Base-by-base conservation (phyloP, 1,284 basidiomycete species). In the Trametes versicolor region DNA sequence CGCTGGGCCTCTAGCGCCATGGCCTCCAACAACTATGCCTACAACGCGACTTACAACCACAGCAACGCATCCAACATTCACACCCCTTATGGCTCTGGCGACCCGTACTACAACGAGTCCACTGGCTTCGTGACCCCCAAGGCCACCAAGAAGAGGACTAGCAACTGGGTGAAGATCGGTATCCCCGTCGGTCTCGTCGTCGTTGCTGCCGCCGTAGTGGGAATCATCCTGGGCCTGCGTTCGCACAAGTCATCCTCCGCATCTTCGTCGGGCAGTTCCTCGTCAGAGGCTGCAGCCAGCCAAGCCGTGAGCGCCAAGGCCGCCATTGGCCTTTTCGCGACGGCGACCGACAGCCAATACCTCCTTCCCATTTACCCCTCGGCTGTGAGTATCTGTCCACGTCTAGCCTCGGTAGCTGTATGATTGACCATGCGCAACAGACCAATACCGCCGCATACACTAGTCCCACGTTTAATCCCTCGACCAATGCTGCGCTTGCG, bases 361-460 rank as follows among this genome's bases (percentile, higher is more conserved):
- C 87, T 92, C 81, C 85, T 95, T 65, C 96, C 96, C 6, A 76
- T 96, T n/a, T 98, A 95, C 76, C 94, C 93, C 32, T 89, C 93
- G 19, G 92, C 92, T 19, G 93, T 96, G 68, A 80, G 93, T 85
- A 62, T 62, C 8, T 43, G 6, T 32, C 17, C 2, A 12, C 5
- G 6, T 32, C 17, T 12, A 13, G n/a, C 23, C 19, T 21, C 58
- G 47, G 48, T 10, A 15, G 3, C 23, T 43, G 12, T n/a, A 34
- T 9, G 25, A 25, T 23, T 21, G 8, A 36, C 50, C 13, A 34
- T 37, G 49, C 45, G 45, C 41, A 41, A 55, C 56, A 96, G 91
- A 97, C 95, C 68, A 91, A 92, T 75, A 85, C 89, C 37, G 92
- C 92, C 58, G 88, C 86, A 7, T 96, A 91, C 80, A 84, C 88